phyloP scores from a whole-genome alignment of 345 rosid genomes.

The Moringa oleifera region DNA sequence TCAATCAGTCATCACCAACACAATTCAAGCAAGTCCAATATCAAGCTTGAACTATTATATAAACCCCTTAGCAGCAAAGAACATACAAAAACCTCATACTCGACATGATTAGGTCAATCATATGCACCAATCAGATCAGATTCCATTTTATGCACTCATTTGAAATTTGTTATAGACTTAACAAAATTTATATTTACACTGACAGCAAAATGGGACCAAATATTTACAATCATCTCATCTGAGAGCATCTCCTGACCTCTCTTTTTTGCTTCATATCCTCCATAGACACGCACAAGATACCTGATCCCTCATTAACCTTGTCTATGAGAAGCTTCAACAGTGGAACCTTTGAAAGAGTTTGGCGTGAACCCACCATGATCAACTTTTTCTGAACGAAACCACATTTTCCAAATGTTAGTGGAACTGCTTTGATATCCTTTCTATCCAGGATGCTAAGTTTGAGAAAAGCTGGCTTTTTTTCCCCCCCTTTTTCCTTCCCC shows the following conservation, averaged over 20 bases:
- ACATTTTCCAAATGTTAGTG: slow-evolving; percentile 6
- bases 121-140: too few species aligned
- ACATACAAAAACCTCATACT: too few species aligned
- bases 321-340: slow-evolving; percentile 74
- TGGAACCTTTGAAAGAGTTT: slow-evolving; percentile 74
- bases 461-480: background rate
- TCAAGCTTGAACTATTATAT: too few species aligned
- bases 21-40: too few species aligned
- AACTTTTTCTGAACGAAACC: slow-evolving; percentile 63
- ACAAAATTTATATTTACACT: too few species aligned
- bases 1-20: too few species aligned
- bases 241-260: slow-evolving; percentile 29
- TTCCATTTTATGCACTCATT: too few species aligned
- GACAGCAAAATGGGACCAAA: too few species aligned
- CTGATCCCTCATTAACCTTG: slow-evolving; percentile 67
- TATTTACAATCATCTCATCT: slow-evolving; percentile 2
- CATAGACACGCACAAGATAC: slow-evolving; percentile 41
- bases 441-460: background rate
- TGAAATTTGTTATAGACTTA: too few species aligned
- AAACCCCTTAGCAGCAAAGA: too few species aligned
- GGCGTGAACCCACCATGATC: slow-evolving; percentile 84
- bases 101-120: too few species aligned
- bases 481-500: too few species aligned
- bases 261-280: slow-evolving; percentile 27
- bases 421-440: background rate